Evolutionary conservation across 805 yeast genomes (phyloP).

Genomic region (Huiozyma sinensis): DNA sequence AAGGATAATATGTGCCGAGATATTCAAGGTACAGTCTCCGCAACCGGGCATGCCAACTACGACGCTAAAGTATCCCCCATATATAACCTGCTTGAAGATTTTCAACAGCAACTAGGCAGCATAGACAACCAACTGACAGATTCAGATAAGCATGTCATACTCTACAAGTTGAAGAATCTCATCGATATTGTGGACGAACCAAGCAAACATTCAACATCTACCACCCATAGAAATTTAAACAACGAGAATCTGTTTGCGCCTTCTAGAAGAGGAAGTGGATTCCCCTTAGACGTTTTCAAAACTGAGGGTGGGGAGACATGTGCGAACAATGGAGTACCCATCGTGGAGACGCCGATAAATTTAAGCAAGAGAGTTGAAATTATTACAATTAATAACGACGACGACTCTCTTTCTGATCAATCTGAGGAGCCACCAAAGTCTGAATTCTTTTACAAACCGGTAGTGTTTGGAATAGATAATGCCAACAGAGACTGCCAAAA

Average conservation of each 20-base stretch:
- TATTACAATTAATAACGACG: constrained; percentile 1
- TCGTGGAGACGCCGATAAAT: neutral
- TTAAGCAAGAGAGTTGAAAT: constrained; percentile 4
- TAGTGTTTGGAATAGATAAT: too few species aligned
- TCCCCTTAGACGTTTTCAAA: constrained; percentile 16
- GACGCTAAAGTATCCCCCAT: neutral
- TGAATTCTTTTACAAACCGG: too few species aligned
- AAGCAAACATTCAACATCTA: too few species aligned
- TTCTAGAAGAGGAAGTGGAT: constrained; percentile 8
- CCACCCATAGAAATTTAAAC: too few species aligned
- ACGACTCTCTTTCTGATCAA: neutral
- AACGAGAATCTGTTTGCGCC: neutral
- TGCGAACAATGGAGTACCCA: too few species aligned
- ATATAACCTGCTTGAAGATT: neutral
- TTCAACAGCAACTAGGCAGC: neutral
- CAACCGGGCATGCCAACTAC: neutral
- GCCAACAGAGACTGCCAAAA: too few species aligned
- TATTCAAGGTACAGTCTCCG: too few species aligned
- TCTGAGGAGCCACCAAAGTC: too few species aligned
- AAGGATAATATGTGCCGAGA: too few species aligned
- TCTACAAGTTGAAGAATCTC: neutral
- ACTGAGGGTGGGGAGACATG: neutral
- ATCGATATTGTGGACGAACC: too few species aligned
- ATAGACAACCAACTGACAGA: neutral
- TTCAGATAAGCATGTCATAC: neutral